Evolutionary conservation across 2,329 filamentous ascomycete species (phyloP), one percentile per base, ranked within the genome.

Genomic region (Fusarium sp.): DNA sequence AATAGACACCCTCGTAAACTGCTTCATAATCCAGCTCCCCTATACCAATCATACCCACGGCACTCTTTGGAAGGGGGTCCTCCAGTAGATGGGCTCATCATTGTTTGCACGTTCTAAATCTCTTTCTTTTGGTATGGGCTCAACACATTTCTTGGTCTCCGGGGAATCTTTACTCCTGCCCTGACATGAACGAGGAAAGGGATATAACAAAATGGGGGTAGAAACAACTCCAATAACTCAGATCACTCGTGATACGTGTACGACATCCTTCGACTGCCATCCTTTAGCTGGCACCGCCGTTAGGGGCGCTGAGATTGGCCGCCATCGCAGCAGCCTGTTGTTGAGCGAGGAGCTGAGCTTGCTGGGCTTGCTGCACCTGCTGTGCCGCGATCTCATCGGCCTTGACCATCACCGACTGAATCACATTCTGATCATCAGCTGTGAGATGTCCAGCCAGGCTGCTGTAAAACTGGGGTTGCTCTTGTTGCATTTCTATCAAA

Each of bases 381-480:
- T 79, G 76, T 38, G 75, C 77, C 25, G 82, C 83, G 57, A 84
- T 81, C 74, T 85, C 83, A 57, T 85, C 81, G 4, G 83, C 83
- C 75, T 87, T 87, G 62, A 93, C 93, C 81, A 97, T 89, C 62
- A 95, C 94, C 27, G 86, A 88, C 80, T 97, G 91, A 70, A 98
- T 89, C 53, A 97, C 87, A 70, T 88, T 88, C 80, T 96, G 93
- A 79, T 98, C 95, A 54, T 96, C 93, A 1, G 90, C 86, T 41
- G 89, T 91, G 44, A 98, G 88, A 68, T 94, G 92, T 74, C 92
- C 90, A 27, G 94, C 94, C 65, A 99, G 86, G 65, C 87, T 91
- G 46, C 91, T 86, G 80, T 98, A 99, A 74, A 97, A 92, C 74
- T 95, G 92, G 20, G 95, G 95, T 79, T 98, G 94, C 77, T 95